These are phyloP conservation scores for Apiotrichum mycotoxinovorans DNA, from an alignment of 1,284 basidiomycete genomes.

Conservation along the genomic window DNA sequence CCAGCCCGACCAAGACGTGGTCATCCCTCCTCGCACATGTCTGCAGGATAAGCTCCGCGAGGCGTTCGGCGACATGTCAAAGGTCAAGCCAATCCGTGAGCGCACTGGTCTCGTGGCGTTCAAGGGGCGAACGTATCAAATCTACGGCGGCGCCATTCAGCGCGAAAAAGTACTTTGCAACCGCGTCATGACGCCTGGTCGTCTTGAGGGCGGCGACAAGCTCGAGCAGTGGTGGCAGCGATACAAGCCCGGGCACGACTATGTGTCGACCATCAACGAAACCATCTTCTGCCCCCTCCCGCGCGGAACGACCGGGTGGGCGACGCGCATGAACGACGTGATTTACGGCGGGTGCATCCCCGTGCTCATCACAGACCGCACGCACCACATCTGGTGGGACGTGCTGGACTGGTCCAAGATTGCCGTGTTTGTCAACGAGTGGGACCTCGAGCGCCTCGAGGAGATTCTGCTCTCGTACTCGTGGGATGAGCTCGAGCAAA, in stretches of 20 bases:
- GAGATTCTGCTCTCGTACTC: slow-evolving; percentile 38
- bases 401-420: slow-evolving; percentile 48
- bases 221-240: slow-evolving; percentile 7
- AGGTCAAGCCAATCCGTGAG: slow-evolving; percentile 22
- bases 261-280: slow-evolving; percentile 40
- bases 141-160: slow-evolving; percentile 2
- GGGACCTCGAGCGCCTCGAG: slow-evolving; percentile 39
- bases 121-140: slow-evolving; percentile 27
- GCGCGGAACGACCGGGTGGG: slow-evolving; percentile 40
- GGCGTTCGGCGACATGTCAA: slow-evolving; percentile 17
- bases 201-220: slow-evolving; percentile 8
- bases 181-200: slow-evolving; percentile 2
- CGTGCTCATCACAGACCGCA: slow-evolving; percentile 43
- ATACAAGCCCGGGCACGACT: slow-evolving; percentile 19
- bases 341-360: slow-evolving; percentile 51
- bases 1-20: slow-evolving; percentile 33
- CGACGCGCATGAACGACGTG: slow-evolving; percentile 42
- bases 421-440: slow-evolving; percentile 39
- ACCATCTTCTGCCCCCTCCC: slow-evolving; percentile 49
- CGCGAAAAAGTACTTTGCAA: slow-evolving; percentile 28
- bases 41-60: slow-evolving; percentile 26
- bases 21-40: slow-evolving; percentile 35
- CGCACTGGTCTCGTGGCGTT: slow-evolving; percentile 25
- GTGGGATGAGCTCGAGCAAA: slow-evolving; percentile 27
- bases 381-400: slow-evolving; percentile 45